phyloP scores from a whole-genome alignment of 805 yeast genomes.

The Teunomyces aglyptinius region DNA sequence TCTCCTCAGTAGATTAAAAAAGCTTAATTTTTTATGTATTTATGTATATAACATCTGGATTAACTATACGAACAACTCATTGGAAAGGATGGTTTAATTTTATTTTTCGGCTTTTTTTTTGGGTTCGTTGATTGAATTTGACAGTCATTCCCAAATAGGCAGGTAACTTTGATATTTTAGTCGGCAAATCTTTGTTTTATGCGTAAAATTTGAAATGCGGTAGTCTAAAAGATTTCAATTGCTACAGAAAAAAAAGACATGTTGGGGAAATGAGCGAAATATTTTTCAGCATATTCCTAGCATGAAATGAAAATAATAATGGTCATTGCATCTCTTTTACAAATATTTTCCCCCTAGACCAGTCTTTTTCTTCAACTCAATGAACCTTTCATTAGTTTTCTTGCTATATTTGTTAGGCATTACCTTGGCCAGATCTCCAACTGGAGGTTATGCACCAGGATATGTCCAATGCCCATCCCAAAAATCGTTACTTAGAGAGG shows the following conservation, averaged over 20 bases:
- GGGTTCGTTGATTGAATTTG: not conserved
- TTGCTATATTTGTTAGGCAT: not conserved
- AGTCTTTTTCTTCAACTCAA: not conserved
- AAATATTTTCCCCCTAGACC: not conserved
- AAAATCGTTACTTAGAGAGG: conserved; percentile 22
- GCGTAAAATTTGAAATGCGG: not conserved
- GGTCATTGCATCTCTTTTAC: not conserved
- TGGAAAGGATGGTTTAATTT: not conserved
- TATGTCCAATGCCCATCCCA: conserved; percentile 25
- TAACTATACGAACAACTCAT: not conserved
- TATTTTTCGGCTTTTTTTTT: not conserved
- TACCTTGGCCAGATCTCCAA: conserved; percentile 17
- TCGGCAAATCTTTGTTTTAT: not conserved
- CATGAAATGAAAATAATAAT: not conserved
- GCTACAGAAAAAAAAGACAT: not conserved
- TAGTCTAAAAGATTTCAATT: not conserved
- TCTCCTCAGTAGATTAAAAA: not conserved
- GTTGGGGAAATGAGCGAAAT: not conserved
- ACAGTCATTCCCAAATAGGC: not conserved
- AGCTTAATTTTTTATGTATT: not conserved
- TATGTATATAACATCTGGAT: not conserved
- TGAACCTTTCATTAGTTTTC: not conserved
- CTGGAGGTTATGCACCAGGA: conserved; percentile 31
- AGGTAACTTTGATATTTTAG: not conserved
- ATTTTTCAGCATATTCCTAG: not conserved